Evolutionary conservation across 768 basidiomycete genomes (phyloP), one percentile per base, ranked within the genome.

Genomic region (Psilocybe sp.): DNA sequence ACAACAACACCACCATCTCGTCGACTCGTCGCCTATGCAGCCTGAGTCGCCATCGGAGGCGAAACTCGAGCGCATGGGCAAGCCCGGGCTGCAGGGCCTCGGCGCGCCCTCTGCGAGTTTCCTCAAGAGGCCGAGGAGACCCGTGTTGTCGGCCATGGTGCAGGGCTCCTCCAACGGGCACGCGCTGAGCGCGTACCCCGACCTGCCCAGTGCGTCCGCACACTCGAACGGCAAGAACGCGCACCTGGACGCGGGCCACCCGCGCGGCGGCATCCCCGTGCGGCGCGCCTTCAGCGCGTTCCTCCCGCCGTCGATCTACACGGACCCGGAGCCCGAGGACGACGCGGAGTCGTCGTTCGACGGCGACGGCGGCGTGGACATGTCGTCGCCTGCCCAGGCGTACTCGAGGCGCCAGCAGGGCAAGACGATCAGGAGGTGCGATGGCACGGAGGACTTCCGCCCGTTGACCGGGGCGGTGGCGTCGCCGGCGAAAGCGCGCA

Each of bases 311-410:
- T 84, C 84, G 6, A 77, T 78, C 16, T 80, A 82, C 49, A 56
- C 66, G 37, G 69, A 72, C 19, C 66, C 65, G 5, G 68, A 71
- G 42, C 71, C 73, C 5, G 80, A 75, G 5, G 81, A 82, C 34
- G 75, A 79, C 37, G 75, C 79, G 18, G 57, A 59, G 19, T 53
- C 54, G 33, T 82, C 84, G n/a, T 84, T 83, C 48, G 83, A 86
- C 56, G 76, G 76, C 15, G 76, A 76, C n/a, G 23, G 23, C 23
- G 23, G 23, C 7, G 23, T 28, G 11, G 87, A 88, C 56, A 78
- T 84, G 78, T 89, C 87, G 28, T 89, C 87, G 0, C 89, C 89
- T 37, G 89, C 89, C 32, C 84, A 86, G 59, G 87, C 88, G 4
- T 92, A 91, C 62, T 80, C 86, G 0, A 83, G 81, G 58, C 81